Conservation (phyloP, 306 rosid species). For the Prunus mume region DNA sequence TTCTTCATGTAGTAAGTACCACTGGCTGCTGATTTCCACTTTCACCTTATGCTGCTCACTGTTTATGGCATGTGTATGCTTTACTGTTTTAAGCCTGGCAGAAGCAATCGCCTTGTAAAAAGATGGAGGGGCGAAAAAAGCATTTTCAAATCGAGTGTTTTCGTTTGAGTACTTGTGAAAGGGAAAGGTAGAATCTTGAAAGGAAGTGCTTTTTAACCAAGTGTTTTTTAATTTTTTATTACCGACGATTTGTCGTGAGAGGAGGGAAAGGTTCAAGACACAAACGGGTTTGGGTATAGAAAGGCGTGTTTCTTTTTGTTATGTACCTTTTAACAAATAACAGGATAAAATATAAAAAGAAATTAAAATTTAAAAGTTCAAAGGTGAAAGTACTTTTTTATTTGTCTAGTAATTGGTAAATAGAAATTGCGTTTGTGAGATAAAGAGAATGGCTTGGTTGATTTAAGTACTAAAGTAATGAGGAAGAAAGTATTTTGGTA, state of each 20-base stretch:
- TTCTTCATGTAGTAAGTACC: constrained; percentile 16
- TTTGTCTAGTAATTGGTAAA: too few species aligned
- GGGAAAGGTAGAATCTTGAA: constrained; percentile 26
- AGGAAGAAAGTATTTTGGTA: too few species aligned
- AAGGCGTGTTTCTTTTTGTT: constrained; percentile 14
- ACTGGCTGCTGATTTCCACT: constrained; percentile 21
- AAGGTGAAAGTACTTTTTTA: too few species aligned
- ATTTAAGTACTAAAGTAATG: too few species aligned
- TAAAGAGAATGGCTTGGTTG: too few species aligned
- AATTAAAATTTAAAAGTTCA: too few species aligned
- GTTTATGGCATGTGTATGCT: constrained; percentile 24
- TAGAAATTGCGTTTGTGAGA: too few species aligned
- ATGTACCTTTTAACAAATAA: too few species aligned
- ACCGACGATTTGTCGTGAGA: neutral
- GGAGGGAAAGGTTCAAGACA: neutral
- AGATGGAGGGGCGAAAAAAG: constrained; percentile 2
- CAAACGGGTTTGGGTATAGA: constrained; percentile 24
- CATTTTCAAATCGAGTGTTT: neutral
- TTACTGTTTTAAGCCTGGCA: constrained; percentile 33
- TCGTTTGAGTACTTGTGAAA: neutral
- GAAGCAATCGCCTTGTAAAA: constrained; percentile 4
- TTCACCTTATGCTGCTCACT: constrained; percentile 9
- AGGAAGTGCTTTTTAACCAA: constrained; percentile 5
- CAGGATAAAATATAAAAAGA: too few species aligned
- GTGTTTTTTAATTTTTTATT: neutral